Evolutionary conservation across 1,139 yeast species (phyloP).

Genomic region (Starmera stellimalicola): DNA sequence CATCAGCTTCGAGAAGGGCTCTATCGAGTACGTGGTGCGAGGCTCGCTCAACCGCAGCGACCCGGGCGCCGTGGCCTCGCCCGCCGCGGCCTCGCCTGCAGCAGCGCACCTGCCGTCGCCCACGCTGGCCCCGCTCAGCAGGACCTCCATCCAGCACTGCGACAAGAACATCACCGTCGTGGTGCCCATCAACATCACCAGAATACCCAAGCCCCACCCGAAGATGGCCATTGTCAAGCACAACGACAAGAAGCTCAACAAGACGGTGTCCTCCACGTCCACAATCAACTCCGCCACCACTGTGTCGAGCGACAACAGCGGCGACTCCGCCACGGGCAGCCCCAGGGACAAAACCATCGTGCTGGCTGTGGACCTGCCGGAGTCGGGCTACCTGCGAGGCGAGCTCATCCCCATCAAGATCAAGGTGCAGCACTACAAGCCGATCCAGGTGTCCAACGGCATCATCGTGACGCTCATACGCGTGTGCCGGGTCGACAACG

Average conservation of each 20-base stretch:
- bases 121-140: conserved; percentile 12
- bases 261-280: conserved; percentile 45
- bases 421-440: conserved; percentile 57
- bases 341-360: conserved; percentile 30
- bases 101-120: conserved; percentile 10
- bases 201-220: conserved; percentile 57
- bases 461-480: conserved; percentile 73
- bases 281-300: conserved; percentile 33
- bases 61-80: conserved; percentile 16
- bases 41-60: conserved; percentile 36
- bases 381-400: conserved; percentile 69
- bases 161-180: conserved; percentile 52
- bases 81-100: conserved; percentile 4
- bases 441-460: conserved; percentile 65
- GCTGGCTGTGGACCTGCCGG: conserved; percentile 50
- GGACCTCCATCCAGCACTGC: conserved; percentile 23
- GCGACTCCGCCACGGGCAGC: conserved; percentile 1
- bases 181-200: conserved; percentile 67
- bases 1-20: conserved; percentile 77
- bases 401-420: conserved; percentile 69
- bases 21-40: conserved; percentile 57
- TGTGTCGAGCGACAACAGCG: conserved; percentile 3
- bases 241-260: conserved; percentile 19
- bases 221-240: conserved; percentile 53
- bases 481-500: conserved; percentile 67